These are phyloP conservation scores for Colletotrichum ledebouriae DNA, from an alignment of 2,329 filamentous ascomycete genomes.

Conservation along the genomic window DNA sequence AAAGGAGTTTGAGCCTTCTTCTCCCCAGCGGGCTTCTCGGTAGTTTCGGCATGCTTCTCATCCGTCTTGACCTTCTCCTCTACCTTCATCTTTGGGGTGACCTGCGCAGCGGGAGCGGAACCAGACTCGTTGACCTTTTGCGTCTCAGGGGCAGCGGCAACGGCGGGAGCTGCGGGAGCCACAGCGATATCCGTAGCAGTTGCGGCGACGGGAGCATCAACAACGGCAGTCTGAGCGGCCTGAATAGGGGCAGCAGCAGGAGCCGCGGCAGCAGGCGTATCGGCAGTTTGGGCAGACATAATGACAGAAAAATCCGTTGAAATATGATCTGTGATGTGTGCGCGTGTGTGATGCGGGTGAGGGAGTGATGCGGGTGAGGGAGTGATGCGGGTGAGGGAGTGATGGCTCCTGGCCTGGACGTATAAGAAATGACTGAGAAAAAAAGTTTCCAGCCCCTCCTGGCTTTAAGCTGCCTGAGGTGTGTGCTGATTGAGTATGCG, in stretches of 20 bases:
- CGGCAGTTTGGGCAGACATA: slow-evolving; percentile 49
- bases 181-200: slow-evolving; percentile 24
- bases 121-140: slow-evolving; percentile 29
- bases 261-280: slow-evolving; percentile 27
- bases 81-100: slow-evolving; percentile 44
- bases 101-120: slow-evolving; percentile 45
- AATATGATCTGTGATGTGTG: slow-evolving; percentile 9
- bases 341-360: background rate
- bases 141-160: slow-evolving; percentile 44
- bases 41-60: slow-evolving; percentile 24
- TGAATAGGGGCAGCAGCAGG: slow-evolving; percentile 26
- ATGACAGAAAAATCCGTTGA: slow-evolving; percentile 20
- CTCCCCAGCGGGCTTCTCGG: slow-evolving; percentile 38
- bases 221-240: slow-evolving; percentile 20
- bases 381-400: slow-evolving; percentile 1
- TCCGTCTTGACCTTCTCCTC: slow-evolving; percentile 46
- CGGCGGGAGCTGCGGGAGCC: slow-evolving; percentile 42
- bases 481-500: slow-evolving; percentile 15
- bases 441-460: slow-evolving; percentile 34
- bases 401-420: slow-evolving; percentile 9
- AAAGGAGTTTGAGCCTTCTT: slow-evolving; percentile 56
- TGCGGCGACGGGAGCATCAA: slow-evolving; percentile 38
- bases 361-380: slow-evolving; percentile 8
- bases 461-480: slow-evolving; percentile 22
- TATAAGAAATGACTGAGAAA: background rate